A percentile compares a stretch with the other conserved stretches of the same genome.
Evolutionary conservation across 176 grass and related monocot species (phyloP).

Genomic region (Musa beccarii): DNA sequence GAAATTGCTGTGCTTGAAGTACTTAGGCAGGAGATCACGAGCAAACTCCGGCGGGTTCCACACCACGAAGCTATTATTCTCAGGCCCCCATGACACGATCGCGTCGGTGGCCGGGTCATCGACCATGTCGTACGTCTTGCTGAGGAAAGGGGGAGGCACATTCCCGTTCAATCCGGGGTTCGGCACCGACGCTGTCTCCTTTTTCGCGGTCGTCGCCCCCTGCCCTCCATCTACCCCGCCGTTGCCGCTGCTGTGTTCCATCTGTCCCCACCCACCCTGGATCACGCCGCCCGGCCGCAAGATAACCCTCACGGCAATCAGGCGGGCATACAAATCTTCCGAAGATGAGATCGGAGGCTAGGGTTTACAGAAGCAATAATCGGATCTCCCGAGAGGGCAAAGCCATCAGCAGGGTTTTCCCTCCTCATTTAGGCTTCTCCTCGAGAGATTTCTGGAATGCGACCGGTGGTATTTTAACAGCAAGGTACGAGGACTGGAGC

Average conservation of each 20-base stretch:
- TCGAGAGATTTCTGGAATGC: background rate
- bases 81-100: slow-evolving; percentile 68
- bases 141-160: slow-evolving; percentile 78
- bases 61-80: slow-evolving; percentile 72
- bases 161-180: slow-evolving; percentile 21
- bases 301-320: background rate
- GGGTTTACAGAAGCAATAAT: background rate
- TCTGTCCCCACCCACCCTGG: background rate
- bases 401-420: background rate
- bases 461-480: background rate
- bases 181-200: slow-evolving; percentile 16
- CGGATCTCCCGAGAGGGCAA: background rate
- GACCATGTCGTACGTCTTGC: slow-evolving; percentile 98
- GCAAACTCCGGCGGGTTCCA: slow-evolving; percentile 62
- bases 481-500: background rate
- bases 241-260: background rate
- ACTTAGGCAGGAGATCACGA: slow-evolving; percentile 85
- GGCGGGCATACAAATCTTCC: background rate
- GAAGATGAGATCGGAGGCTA: background rate
- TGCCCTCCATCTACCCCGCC: background rate
- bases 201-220: background rate
- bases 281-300: background rate
- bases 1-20: slow-evolving; percentile 99
- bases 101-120: slow-evolving; percentile 68
- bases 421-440: background rate